Evolutionary conservation across 2,329 filamentous ascomycete genomes (phyloP).

Genomic region (Hypoxylon sp.): DNA sequence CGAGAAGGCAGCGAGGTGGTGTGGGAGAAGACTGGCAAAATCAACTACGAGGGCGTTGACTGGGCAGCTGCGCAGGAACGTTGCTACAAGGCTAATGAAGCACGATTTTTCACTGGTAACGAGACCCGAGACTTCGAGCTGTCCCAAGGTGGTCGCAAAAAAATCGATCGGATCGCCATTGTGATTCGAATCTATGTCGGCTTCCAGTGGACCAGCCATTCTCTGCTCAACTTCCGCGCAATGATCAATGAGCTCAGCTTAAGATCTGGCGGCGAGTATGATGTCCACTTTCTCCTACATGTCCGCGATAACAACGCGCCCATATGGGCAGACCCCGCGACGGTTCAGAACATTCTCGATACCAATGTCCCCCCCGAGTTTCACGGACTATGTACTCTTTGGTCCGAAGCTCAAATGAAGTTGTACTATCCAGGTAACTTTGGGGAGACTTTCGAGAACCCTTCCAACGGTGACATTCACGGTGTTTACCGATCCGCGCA

Average conservation of each 20-base stretch:
- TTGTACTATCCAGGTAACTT: constrained; percentile 81
- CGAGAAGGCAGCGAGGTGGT: constrained; percentile 74
- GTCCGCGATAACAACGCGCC: constrained; percentile 84
- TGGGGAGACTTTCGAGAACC: constrained; percentile 76
- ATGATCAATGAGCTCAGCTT: constrained; percentile 84
- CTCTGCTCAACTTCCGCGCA: constrained; percentile 84
- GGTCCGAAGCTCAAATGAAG: constrained; percentile 88
- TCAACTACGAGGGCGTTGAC: constrained; percentile 69
- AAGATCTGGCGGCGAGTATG: constrained; percentile 84
- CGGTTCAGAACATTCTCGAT: constrained; percentile 79
- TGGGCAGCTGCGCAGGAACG: constrained; percentile 69
- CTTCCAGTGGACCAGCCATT: constrained; percentile 83
- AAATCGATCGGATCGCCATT: constrained; percentile 76
- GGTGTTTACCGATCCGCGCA: constrained; percentile 78
- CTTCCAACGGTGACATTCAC: constrained; percentile 71
- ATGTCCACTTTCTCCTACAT: constrained; percentile 86
- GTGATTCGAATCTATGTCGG: constrained; percentile 86
- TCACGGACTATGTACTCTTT: constrained; percentile 83
- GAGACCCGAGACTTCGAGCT: constrained; percentile 54
- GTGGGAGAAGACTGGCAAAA: constrained; percentile 69
- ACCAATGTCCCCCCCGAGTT: constrained; percentile 80
- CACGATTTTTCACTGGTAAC: constrained; percentile 69
- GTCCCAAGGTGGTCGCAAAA: constrained; percentile 52
- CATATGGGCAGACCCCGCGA: constrained; percentile 84
- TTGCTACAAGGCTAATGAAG: constrained; percentile 72